phyloP scores from a whole-genome alignment of 495 filamentous ascomycete species.

The Lasiosphaeria miniovina region DNA sequence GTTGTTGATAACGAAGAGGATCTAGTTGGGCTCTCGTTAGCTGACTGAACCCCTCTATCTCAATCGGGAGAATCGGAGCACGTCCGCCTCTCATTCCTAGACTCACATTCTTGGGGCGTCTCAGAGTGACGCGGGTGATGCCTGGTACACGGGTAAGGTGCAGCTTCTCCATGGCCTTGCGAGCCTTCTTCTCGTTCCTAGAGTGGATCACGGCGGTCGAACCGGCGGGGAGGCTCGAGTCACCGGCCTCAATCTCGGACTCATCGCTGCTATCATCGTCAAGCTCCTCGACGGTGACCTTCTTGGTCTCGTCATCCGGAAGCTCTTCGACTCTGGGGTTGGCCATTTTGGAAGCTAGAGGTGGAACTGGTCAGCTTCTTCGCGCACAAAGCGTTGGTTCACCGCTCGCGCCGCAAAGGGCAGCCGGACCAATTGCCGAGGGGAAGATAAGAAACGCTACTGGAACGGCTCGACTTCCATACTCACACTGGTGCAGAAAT shows the following conservation, averaged over 20 bases:
- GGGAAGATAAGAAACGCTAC: slow-evolving; percentile 1
- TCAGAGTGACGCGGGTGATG: slow-evolving; percentile 96
- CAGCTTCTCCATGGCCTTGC: slow-evolving; percentile 97
- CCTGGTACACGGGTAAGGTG: slow-evolving; percentile 93
- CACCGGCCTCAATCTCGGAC: slow-evolving; percentile 68
- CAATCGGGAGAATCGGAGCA: no score
- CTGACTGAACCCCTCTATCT: background rate
- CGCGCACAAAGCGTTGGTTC: slow-evolving; percentile 21
- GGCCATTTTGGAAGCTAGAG: slow-evolving; percentile 62
- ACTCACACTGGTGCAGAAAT: slow-evolving; percentile 33
- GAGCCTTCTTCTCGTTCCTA: slow-evolving; percentile 99
- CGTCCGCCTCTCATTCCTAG: no score
- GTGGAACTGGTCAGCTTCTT: slow-evolving; percentile 26
- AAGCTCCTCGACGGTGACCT: slow-evolving; percentile 73
- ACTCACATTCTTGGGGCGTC: slow-evolving; percentile 97
- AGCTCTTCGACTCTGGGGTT: slow-evolving; percentile 98
- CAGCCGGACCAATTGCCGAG: background rate
- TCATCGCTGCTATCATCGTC: slow-evolving; percentile 68
- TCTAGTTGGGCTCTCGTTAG: slow-evolving; percentile 52
- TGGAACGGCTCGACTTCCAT: background rate
- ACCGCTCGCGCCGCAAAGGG: slow-evolving; percentile 8
- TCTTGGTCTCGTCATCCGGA: slow-evolving; percentile 83
- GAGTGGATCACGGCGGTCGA: slow-evolving; percentile 88
- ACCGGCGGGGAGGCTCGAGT: slow-evolving; percentile 74
- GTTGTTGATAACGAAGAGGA: slow-evolving; percentile 98